Base-by-base conservation (phyloP, 2,329 filamentous ascomycete species). In the Colletotrichum phormii region DNA sequence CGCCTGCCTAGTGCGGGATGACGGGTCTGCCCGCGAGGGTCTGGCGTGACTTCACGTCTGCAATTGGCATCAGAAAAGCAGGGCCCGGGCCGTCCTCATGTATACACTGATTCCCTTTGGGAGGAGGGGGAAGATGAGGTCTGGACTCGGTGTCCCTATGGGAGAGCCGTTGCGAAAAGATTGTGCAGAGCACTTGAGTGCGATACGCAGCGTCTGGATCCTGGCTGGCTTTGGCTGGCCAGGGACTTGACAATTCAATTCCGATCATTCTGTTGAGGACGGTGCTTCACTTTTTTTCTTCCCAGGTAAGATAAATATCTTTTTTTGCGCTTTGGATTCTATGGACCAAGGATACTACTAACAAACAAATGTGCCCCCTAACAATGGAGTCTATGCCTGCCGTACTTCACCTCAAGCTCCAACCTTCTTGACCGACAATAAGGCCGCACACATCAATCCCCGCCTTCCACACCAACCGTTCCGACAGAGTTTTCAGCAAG, bases 1-100 rank as follows among this genome's bases (percentile, higher is more conserved):
- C 80, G 79, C 82, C 85, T 81, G 82, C 84, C 84, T 81, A 80
- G 82, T 80, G 79, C 75, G 78, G 81, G 80, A 80, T 80, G 79
- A 83, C 78, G 81, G 86, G 86, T 87, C 94, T 94, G 92, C 93
- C 93, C 91, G 93, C 89, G 89, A 96, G 93, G 94, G 93, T 89
- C 93, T 92, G 90, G 90, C 93, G 93, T 93, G 92, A 94, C 82
- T 82, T 84, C 87, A 91, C 92, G 93, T 90, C 88, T 94, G 94
- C 93, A 94, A 91, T 88, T 87, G 94, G 93, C 93, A 97, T 95
- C 93, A 96, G 94, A 96, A 95, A 96, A 89, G 92, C 93, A 93
- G 91, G 90, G 84, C 81, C 84, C 80, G 78, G 77, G 76, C 76
- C 75, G 75, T 75, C 29, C 74, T 74, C 74, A 77, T 79, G 75